Evolutionary conservation across 768 basidiomycete species (phyloP), one percentile per base, ranked within the genome.

Genomic region (Lentinus tigrinus): DNA sequence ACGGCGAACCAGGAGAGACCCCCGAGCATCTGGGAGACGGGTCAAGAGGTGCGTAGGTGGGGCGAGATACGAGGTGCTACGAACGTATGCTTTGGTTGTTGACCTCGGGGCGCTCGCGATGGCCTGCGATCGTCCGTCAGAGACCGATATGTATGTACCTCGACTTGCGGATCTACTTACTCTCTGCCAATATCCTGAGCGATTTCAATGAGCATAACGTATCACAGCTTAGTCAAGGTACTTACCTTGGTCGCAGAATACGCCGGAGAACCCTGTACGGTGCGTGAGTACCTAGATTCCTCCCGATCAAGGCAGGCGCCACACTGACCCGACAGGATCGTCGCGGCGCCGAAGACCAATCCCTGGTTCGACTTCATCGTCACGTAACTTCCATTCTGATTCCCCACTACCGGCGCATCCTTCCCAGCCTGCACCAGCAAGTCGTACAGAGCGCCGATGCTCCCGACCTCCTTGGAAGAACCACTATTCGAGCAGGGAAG

Each of bases 1-100:
- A 78, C 73, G 3, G 74, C 72, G 39, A 77, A 74, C 83, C 83
- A 84, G 1, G 82, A 82, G 31, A 84, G 65, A 5, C 82, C 83
- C 3, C 84, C 83, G 28, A 84, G 72, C 75, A 84, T 81, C 77
- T 81, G 60, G 17, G 47, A 58, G 8, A 52, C 10, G 11, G 36
- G 39, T 34, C 19, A 26, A 54, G 19, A 42, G 28, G 37, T 6
- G 31, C 19, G 17, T 40, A 23, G 31, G 17, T 16, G 10, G n/a
- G n/a, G n/a, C 36, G 23, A 11, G 27, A 37, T 19, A 34, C 17
- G 31, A 27, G 11, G 1, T 26, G 23, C 6, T 1, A 67, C 77
- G 53, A 27, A 79, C 78, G 62, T 82, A 82, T 17, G 81, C 80
- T 57, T 76, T 80, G 0, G 81, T 81, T 2, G 81, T 81, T 8